Conservation (phyloP, 768 basidiomycete genomes). For the Boletus tylopilopsis region DNA sequence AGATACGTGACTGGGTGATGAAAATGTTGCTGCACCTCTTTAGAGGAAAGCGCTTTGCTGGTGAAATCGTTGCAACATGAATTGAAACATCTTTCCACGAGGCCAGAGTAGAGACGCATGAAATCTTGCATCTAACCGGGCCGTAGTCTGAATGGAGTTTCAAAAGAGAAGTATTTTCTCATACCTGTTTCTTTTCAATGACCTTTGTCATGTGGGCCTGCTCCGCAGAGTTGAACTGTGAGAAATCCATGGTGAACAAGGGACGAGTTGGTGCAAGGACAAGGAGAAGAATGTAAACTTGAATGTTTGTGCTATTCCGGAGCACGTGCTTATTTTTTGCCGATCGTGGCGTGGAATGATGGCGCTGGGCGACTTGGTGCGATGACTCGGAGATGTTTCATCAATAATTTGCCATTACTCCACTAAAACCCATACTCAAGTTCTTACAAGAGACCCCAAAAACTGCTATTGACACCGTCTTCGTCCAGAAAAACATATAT, state of each 20-base stretch:
- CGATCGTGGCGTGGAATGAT: slow-evolving; percentile 9
- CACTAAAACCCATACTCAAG: background rate
- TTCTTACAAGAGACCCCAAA: background rate
- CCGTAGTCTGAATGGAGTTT: slow-evolving; percentile 1
- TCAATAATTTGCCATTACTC: background rate
- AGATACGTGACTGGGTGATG: slow-evolving; percentile 3
- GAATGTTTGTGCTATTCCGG: no score
- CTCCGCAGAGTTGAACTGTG: slow-evolving; percentile 82
- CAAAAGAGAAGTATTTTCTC: slow-evolving; percentile 11
- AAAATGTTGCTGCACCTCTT: slow-evolving; percentile 60
- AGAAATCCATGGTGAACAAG: slow-evolving; percentile 74
- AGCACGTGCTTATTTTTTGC: slow-evolving; percentile 13
- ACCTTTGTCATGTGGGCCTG: slow-evolving; percentile 94
- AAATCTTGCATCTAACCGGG: slow-evolving; percentile 93
- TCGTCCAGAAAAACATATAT: background rate
- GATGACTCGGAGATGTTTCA: background rate
- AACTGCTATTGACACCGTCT: slow-evolving; percentile 12
- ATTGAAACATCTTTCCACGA: slow-evolving; percentile 95
- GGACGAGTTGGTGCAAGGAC: background rate
- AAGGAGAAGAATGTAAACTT: no score
- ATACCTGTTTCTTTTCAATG: slow-evolving; percentile 95
- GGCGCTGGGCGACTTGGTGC: no score
- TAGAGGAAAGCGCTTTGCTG: slow-evolving; percentile 85
- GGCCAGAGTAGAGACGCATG: slow-evolving; percentile 86
- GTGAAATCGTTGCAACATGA: slow-evolving; percentile 97